Conservation (phyloP, 805 yeast genomes). For the Yamadazyma paraphyllophila region DNA sequence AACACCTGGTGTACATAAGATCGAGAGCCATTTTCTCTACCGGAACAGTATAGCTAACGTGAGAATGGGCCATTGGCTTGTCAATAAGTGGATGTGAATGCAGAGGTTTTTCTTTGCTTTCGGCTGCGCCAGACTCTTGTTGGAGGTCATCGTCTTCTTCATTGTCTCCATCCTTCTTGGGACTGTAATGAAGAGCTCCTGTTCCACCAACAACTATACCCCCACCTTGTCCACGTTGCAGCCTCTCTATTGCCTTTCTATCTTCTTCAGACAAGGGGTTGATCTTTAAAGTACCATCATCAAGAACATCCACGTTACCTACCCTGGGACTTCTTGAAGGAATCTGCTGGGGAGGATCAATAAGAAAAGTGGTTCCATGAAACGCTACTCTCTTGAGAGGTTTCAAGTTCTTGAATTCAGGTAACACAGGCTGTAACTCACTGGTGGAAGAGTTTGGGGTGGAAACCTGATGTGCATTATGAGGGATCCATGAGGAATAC, state of each 20-base stretch:
- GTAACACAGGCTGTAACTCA: conserved; percentile 12
- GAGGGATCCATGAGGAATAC: conserved; percentile 3
- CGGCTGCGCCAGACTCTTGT: conserved; percentile 6
- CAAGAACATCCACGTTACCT: conserved; percentile 65
- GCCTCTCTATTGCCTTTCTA: conserved; percentile 39
- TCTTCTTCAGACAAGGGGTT: conserved; percentile 58
- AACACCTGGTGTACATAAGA: conserved; percentile 83
- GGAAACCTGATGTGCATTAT: background rate
- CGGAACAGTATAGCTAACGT: conserved; percentile 28
- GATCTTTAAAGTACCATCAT: conserved; percentile 53
- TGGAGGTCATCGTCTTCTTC: conserved; percentile 13
- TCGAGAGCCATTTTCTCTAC: conserved; percentile 56
- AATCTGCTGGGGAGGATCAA: conserved; percentile 77
- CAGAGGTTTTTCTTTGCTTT: background rate
- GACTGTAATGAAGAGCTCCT: conserved; percentile 53
- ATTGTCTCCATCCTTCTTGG: background rate
- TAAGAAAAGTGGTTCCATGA: conserved; percentile 40
- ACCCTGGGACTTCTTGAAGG: conserved; percentile 80
- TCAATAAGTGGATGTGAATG: conserved; percentile 16
- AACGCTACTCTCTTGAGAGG: conserved; percentile 44
- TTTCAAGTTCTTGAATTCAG: conserved; percentile 30
- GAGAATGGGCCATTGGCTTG: conserved; percentile 30
- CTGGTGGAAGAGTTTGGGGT: conserved; percentile 4
- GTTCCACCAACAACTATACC: conserved; percentile 81
- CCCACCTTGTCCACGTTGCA: conserved; percentile 46